Evolutionary conservation across 805 yeast species (phyloP).

Genomic region (Cyberlindnera nakhonratchasimensis): DNA sequence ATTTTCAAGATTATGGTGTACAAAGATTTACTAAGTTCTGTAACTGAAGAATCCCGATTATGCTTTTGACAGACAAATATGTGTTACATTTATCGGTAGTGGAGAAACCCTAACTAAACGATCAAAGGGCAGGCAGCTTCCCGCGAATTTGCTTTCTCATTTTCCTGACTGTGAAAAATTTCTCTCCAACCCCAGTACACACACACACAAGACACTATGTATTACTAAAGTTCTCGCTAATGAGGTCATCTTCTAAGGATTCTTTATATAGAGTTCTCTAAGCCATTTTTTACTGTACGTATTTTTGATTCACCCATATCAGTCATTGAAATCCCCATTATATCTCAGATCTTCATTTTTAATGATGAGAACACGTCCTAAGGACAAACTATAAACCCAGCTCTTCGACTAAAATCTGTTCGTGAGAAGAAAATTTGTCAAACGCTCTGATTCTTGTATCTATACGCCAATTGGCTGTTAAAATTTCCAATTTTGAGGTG

Average conservation of each 20-base stretch:
- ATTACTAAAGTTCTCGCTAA: too few species aligned
- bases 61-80: too few species aligned
- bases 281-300: not conserved
- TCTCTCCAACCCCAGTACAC: not conserved
- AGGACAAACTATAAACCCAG: conserved; percentile 28
- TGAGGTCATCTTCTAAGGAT: too few species aligned
- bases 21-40: too few species aligned
- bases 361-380: conserved; percentile 25
- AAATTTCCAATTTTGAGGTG: too few species aligned
- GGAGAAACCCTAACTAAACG: not conserved
- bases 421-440: conserved; percentile 28
- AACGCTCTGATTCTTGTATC: conserved; percentile 25
- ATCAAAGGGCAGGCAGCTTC: too few species aligned
- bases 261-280: not conserved
- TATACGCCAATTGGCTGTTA: too few species aligned
- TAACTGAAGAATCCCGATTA: too few species aligned
- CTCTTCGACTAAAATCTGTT: conserved; percentile 30
- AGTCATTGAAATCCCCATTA: too few species aligned
- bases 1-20: too few species aligned
- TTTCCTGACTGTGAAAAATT: not conserved
- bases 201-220: too few species aligned
- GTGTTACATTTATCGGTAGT: too few species aligned
- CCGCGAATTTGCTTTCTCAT: not conserved
- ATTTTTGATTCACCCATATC: not conserved
- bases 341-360: not conserved